Evolutionary conservation across 148 eudicot species (phyloP), one percentile per base, ranked within the genome.

Genomic region (Selenicereus undatus): DNA sequence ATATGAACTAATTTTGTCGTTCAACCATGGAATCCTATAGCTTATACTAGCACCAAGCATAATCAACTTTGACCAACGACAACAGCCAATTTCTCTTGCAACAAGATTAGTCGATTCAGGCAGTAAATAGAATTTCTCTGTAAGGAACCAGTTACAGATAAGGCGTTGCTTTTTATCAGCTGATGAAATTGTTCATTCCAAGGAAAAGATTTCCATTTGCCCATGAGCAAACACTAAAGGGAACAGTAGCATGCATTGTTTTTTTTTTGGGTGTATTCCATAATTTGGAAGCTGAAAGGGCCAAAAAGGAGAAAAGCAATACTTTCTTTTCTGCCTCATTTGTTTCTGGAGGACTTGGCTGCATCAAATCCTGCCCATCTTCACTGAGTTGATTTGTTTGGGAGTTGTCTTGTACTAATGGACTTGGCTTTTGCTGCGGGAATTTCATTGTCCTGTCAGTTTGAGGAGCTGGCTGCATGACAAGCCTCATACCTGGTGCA

Each of bases 241-340:
- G 10, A 21, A 52, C 51, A 62, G 30, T 35, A 69, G 71, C 39
- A 75, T 7, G 42, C 24, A 8, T 9, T 51, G 22, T 75, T 50
- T 18, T 12, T 29, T 29, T 68, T 10, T 79, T 32, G 32, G 1
- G 32, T 32, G 32, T 32, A 39, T 48, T 51, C 32, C n/a, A 74
- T 30, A 39, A 64, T 21, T 32, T 77, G 18, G 68, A 80, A 71
- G 54, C 29, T 58, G 35, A 58, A 75, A 80, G 43, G 48, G 56
- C 73, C 79, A 58, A 58, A 68, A 50, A 26, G 20, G 60, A 66
- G 58, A 39, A 48, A 82, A 62, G 52, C 3, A 21, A 58, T 84
- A 95, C 98, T 92, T 90, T 89, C 45, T 90, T 88, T 77, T 90
- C 93, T 9, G 81, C 75, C 78, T 88, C 93, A 54, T 86, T 80